These are phyloP conservation scores for Aspergillus sp. DNA, from an alignment of 2,329 filamentous ascomycete genomes.

Conservation along the genomic window DNA sequence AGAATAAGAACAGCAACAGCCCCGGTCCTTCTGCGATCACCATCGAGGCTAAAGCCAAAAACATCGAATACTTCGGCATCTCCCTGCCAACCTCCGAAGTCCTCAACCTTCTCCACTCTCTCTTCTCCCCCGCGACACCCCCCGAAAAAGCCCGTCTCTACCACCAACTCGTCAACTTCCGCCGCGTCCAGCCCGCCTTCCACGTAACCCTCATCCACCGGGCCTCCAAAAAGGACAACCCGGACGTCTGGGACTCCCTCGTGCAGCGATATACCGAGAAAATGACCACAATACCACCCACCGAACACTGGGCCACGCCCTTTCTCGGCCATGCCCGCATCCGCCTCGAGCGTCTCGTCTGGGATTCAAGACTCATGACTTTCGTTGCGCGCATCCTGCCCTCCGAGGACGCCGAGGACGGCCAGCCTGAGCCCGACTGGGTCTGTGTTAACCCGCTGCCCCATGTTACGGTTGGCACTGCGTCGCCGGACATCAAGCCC, in stretches of 20 bases:
- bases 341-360: conserved; percentile 69
- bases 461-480: conserved; percentile 88
- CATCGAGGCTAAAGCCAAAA: conserved; percentile 46
- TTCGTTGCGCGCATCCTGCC: conserved; percentile 72
- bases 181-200: conserved; percentile 79
- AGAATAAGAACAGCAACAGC: conserved; percentile 34
- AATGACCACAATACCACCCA: conserved; percentile 28
- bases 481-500: conserved; percentile 72
- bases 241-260: conserved; percentile 76
- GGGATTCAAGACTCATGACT: conserved; percentile 84
- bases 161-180: conserved; percentile 68
- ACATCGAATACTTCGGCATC: conserved; percentile 67
- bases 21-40: conserved; percentile 20
- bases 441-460: conserved; percentile 74
- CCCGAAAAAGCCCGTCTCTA: conserved; percentile 66
- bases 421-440: conserved; percentile 51
- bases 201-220: conserved; percentile 94
- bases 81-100: conserved; percentile 54
- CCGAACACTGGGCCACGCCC: conserved; percentile 29
- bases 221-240: conserved; percentile 58
- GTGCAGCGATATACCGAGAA: conserved; percentile 53
- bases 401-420: conserved; percentile 33
- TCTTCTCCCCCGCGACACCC: conserved; percentile 60
- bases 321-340: conserved; percentile 42
- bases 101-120: conserved; percentile 61